Evolutionary conservation across 768 basidiomycete genomes (phyloP), one percentile per base, ranked within the genome.

Genomic region (Kwoniella dendrophila): DNA sequence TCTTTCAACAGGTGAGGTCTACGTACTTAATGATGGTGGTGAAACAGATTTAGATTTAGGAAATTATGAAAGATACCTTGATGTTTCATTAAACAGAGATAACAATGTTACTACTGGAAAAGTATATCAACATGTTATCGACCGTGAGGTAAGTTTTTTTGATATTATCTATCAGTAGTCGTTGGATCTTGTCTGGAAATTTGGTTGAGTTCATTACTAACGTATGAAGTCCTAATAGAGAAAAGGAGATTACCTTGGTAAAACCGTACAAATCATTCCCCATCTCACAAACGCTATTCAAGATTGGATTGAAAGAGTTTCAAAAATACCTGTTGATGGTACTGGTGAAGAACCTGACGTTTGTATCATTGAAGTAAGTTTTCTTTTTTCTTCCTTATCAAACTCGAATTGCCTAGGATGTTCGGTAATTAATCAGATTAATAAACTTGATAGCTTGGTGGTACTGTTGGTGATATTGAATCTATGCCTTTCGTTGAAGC

Each of bases 91-190:
- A 34, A 90, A 89, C 26, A 86, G 88, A 61, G 92, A 97, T 75
- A 96, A 99, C 81, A 99, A 99, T 78, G 92, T 99, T 73, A 99
- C 95, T 22, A 98, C 95, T 1, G 95, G 95, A 48, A 99, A 98
- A 82, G 93, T 98, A 54, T 99, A 99, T 80, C 84, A 87, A 58
- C 87, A 96, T 74, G 94, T 99, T 52, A 99, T 99, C 66, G 93
- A 97, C 78, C 90, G 88, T 76, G 95, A 99, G 89, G 93, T 92
- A 55, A 63, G 86, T 72, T 5, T 4, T 45, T 16, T 12, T 10
- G 14, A 52, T 56, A 32, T 41, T n/a, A 18, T 32, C 18, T 18
- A 36, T 20, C 14, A 11, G 10, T 16, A 26, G 14, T 10, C 43
- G 26, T 7, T 20, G 16, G 11, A 44, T 20, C 10, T 22, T 6